These are phyloP conservation scores for Lactarius vividus DNA, from an alignment of 768 basidiomycete genomes.

Conservation along the genomic window DNA sequence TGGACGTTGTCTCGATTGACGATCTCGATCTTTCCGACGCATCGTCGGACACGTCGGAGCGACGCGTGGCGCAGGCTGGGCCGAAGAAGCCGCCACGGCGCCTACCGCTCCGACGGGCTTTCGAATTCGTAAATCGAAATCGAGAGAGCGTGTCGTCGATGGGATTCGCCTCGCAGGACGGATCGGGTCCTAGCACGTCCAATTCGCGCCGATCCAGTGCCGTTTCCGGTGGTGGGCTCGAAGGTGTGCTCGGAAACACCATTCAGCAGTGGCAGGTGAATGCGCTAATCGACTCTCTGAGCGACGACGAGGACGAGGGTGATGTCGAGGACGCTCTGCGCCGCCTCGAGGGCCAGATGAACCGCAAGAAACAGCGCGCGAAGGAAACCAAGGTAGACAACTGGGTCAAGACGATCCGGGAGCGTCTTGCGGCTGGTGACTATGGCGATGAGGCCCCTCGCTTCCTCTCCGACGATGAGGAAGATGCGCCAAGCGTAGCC, in stretches of 20 bases:
- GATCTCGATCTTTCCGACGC: slow-evolving; percentile 79
- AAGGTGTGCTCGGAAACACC: slow-evolving; percentile 42
- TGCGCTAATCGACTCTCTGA: slow-evolving; percentile 67
- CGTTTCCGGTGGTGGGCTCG: slow-evolving; percentile 36
- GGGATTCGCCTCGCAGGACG: slow-evolving; percentile 59
- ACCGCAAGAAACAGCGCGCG: slow-evolving; percentile 63
- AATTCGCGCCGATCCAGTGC: slow-evolving; percentile 45
- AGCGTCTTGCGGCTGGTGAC: slow-evolving; percentile 61
- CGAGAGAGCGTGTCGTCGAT: slow-evolving; percentile 74
- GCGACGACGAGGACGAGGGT: slow-evolving; percentile 70
- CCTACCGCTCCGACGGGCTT: slow-evolving; percentile 73
- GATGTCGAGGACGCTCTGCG: slow-evolving; percentile 81
- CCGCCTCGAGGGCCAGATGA: slow-evolving; percentile 83
- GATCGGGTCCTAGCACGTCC: slow-evolving; percentile 51
- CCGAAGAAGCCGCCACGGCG: slow-evolving; percentile 53
- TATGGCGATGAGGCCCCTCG: slow-evolving; percentile 61
- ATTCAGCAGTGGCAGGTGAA: slow-evolving; percentile 85
- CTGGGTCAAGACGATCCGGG: slow-evolving; percentile 73
- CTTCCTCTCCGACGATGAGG: slow-evolving; percentile 50
- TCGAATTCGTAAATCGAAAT: slow-evolving; percentile 75
- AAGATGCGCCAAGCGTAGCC: slow-evolving; percentile 30
- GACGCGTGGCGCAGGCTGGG: slow-evolving; percentile 38
- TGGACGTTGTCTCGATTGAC: slow-evolving; percentile 75
- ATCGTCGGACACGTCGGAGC: slow-evolving; percentile 53
- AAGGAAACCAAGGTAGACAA: slow-evolving; percentile 76